Percentiles rank a stretch among this genome's conserved stretches.
phyloP scores from a whole-genome alignment of 495 filamentous ascomycete species.

The Aspergillus sparsus region DNA sequence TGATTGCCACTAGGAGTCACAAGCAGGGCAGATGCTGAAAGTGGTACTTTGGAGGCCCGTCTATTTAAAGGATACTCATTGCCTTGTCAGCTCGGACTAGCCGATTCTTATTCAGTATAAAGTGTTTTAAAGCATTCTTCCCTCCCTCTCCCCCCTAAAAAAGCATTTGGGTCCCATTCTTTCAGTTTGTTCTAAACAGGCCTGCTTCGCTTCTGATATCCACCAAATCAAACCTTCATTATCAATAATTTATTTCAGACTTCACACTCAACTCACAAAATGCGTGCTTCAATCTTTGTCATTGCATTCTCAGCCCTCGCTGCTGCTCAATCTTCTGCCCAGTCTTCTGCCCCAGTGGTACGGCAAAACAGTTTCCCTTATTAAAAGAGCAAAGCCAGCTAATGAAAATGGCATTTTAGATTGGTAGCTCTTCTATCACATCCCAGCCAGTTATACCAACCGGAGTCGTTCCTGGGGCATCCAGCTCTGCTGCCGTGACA shows the following conservation, averaged over 20 bases:
- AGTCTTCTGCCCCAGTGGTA: constrained; percentile 11
- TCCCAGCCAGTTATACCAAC: constrained; percentile 28
- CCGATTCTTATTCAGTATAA: constrained; percentile 9
- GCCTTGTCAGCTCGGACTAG: constrained; percentile 22
- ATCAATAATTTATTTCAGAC: constrained; percentile 1
- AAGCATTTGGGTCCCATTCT: constrained; percentile 11
- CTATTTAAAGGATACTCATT: constrained; percentile 26
- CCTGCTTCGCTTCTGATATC: background rate
- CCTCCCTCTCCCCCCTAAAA: constrained; percentile 14
- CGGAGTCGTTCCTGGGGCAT: constrained; percentile 25
- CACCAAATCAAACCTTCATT: constrained; percentile 15
- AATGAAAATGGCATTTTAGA: background rate
- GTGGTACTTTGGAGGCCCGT: constrained; percentile 11
- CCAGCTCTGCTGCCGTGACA: constrained; percentile 11
- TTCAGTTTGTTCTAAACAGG: background rate
- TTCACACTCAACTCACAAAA: constrained; percentile 29
- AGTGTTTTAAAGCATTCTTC: constrained; percentile 26
- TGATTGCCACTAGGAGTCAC: constrained; percentile 23
- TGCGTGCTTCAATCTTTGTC: constrained; percentile 45
- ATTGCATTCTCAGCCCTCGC: constrained; percentile 46
- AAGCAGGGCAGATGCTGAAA: constrained; percentile 21
- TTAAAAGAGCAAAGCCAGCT: background rate
- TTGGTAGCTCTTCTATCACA: constrained; percentile 14
- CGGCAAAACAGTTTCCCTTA: background rate
- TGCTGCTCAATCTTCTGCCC: constrained; percentile 32